These are phyloP conservation scores for Ophiostoma ulmi DNA, from an alignment of 2,329 filamentous ascomycete genomes.

Conservation along the genomic window DNA sequence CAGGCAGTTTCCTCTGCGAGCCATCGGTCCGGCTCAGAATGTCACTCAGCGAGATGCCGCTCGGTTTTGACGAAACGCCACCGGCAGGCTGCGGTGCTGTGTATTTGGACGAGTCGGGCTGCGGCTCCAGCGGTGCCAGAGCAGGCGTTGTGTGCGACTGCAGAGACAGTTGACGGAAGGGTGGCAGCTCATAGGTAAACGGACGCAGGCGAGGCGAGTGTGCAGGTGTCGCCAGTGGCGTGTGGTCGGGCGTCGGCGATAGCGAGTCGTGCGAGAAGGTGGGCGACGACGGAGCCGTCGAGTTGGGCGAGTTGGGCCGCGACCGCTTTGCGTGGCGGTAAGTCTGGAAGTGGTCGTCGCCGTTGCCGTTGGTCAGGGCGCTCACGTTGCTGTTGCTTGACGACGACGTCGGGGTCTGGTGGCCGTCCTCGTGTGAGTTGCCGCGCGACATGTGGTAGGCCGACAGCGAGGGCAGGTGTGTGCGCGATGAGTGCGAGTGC, in stretches of 20 bases:
- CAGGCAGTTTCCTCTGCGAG: constrained; percentile 81
- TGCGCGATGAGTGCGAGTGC: constrained; percentile 44
- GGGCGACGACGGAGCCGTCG: constrained; percentile 89
- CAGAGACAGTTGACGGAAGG: constrained; percentile 62
- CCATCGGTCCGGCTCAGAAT: constrained; percentile 89
- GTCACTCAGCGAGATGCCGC: constrained; percentile 78
- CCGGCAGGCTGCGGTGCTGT: constrained; percentile 46
- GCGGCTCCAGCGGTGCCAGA: constrained; percentile 55
- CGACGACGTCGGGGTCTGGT: constrained; percentile 17
- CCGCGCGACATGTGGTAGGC: constrained; percentile 93
- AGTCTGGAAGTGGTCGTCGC: constrained; percentile 70
- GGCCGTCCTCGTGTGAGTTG: constrained; percentile 67
- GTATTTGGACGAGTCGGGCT: constrained; percentile 42
- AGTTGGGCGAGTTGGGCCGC: constrained; percentile 87
- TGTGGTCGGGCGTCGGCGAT: constrained; percentile 93
- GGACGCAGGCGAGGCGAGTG: constrained; percentile 89
- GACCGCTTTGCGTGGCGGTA: constrained; percentile 79
- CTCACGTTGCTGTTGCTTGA: constrained; percentile 7
- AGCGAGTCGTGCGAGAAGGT: constrained; percentile 95
- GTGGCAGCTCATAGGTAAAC: constrained; percentile 72
- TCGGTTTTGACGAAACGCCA: constrained; percentile 44
- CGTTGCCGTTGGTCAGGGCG: constrained; percentile 37
- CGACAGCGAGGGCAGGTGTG: constrained; percentile 68
- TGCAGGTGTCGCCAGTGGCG: constrained; percentile 93
- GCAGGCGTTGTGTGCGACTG: constrained; percentile 48